Evolutionary conservation across 2,329 filamentous ascomycete genomes (phyloP).

Genomic region (Chalara sp.): DNA sequence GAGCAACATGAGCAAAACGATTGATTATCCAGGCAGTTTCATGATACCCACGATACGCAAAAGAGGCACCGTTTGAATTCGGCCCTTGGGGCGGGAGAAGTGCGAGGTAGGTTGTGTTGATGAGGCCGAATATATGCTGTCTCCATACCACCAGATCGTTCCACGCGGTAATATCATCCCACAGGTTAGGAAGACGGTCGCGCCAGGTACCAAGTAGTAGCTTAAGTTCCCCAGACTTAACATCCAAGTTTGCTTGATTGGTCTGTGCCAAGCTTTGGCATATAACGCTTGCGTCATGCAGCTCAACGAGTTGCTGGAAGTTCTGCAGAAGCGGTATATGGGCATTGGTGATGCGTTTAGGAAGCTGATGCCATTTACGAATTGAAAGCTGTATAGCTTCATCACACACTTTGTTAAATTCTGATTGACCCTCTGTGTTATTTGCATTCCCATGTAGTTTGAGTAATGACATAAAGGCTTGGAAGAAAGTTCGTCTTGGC

Average conservation of each 20-base stretch:
- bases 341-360: slow-evolving; percentile 84
- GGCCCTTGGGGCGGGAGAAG: slow-evolving; percentile 69
- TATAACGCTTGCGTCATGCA: slow-evolving; percentile 96
- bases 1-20: slow-evolving; percentile 91
- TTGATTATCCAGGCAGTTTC: slow-evolving; percentile 99
- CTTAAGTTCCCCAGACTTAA: slow-evolving; percentile 93
- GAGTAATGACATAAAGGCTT: slow-evolving; percentile 93
- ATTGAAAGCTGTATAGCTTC: slow-evolving; percentile 97
- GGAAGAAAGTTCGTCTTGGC: slow-evolving; percentile 90
- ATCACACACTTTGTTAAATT: slow-evolving; percentile 88
- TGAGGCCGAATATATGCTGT: slow-evolving; percentile 96
- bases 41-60: slow-evolving; percentile 94
- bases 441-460: slow-evolving; percentile 65
- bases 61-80: slow-evolving; percentile 83
- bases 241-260: slow-evolving; percentile 77
- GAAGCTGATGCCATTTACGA: slow-evolving; percentile 98
- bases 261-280: slow-evolving; percentile 85
- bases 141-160: slow-evolving; percentile 99
- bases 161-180: slow-evolving; percentile 99
- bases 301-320: slow-evolving; percentile 94
- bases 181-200: slow-evolving; percentile 91
- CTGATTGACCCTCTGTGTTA: slow-evolving; percentile 70
- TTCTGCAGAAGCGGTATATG: slow-evolving; percentile 94
- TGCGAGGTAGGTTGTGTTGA: slow-evolving; percentile 87
- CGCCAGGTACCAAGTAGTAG: slow-evolving; percentile 90